phyloP scores from a whole-genome alignment of 78 protist genomes.

The Guillardia theta region DNA sequence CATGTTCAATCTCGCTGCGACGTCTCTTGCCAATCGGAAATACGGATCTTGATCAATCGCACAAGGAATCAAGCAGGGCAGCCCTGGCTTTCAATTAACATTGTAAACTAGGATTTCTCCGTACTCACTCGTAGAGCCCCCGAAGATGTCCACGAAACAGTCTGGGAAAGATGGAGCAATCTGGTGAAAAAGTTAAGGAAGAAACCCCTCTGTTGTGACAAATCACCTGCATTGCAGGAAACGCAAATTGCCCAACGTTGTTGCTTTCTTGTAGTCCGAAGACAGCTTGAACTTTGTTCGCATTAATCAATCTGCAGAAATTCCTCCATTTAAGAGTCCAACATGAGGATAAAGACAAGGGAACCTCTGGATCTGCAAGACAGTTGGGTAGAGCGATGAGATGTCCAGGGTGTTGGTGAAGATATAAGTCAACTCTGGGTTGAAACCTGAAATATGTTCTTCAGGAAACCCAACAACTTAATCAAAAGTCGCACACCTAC shows the following conservation, averaged over 20 bases:
- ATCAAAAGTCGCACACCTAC: no score
- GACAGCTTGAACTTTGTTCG: neutral
- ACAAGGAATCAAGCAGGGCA: conserved; percentile 97
- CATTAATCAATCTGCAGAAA: neutral
- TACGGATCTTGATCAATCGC: conserved; percentile 99
- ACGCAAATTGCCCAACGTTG: neutral
- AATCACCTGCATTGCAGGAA: neutral
- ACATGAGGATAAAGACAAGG: neutral
- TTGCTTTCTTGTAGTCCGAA: conserved; percentile 43
- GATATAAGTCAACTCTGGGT: conserved; percentile 92
- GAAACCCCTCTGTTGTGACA: no score
- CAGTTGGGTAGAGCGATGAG: conserved; percentile 69
- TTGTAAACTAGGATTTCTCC: neutral
- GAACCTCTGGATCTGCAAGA: conserved; percentile 64
- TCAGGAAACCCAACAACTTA: no score
- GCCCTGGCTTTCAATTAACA: neutral
- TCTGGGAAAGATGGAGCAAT: no score
- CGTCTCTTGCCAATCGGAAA: conserved; percentile 96
- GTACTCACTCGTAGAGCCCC: no score
- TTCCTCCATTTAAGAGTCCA: neutral
- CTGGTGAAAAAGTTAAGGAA: no score
- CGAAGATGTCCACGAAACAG: no score
- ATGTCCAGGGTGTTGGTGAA: conserved; percentile 91
- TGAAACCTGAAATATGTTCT: no score
- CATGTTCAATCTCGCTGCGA: conserved; percentile 88